Base-by-base conservation (phyloP, 1,284 basidiomycete genomes). In the Trichosporon coremiiforme region DNA sequence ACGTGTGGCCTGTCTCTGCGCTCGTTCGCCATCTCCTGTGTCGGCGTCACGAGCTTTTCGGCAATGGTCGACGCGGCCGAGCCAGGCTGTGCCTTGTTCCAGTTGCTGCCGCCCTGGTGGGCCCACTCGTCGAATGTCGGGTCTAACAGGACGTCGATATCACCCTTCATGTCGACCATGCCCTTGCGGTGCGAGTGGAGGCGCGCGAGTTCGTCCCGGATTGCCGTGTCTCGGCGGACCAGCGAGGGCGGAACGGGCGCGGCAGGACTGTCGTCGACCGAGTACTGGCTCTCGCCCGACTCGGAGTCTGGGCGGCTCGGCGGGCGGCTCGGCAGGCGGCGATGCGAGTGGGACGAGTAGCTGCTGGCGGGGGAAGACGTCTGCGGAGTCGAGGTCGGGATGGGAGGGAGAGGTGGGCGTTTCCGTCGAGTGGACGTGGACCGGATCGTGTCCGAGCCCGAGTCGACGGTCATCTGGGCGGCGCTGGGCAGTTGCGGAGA, bases 231-330 rank as follows among this genome's bases (percentile, higher is more conserved):
- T 25, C 64, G 64, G n/a, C 38, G 64, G 12, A 65, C 25, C 15
- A 60, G 57, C 25, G 64, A 31, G 25, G 38, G 38, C 36, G 64
- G 36, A 8, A 65, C 25, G 12, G 47, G 65, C 17, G 63, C 33
- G 8, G 47, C n/a, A n/a, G n/a, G 25, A 8, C 53, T 47, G 4
- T 73, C 72, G 53, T 71, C 70, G n/a, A 68, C 45, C 25, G 72
- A 73, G 68, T 73, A 73, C 64, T 68, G 66, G 70, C 72, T 73
- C 10, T 70, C 72, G n/a, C 68, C 68, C 8, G 72, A 73, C 53
- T 69, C 45, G 38, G 45, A 64, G 13, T 67, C 64, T 20, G 53
- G 35, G 62, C 36, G 47, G 45, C 68, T 53, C 57, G 29, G 50
- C 35, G 35, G 67, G 35, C 70, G 68, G 2, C 55, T 50, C 12